Base-by-base conservation (phyloP, 2,329 filamentous ascomycete species). In the Monosporascus ibericus region DNA sequence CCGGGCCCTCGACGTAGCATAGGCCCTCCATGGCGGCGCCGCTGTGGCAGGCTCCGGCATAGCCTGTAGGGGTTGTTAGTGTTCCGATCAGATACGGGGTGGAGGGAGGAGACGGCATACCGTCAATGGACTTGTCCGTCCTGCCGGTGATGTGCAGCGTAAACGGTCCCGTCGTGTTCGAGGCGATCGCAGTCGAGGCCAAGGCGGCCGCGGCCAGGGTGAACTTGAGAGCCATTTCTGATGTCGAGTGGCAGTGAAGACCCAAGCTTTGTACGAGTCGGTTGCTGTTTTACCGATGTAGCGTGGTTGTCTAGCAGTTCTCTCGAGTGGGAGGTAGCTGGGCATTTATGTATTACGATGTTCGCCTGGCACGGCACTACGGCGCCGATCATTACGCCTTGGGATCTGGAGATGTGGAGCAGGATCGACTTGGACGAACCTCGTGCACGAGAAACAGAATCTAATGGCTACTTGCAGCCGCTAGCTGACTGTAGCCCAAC, bases 11-110 rank as follows among this genome's bases (percentile, higher is more conserved):
- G n/a, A 48, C n/a, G 48, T 60, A 64, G 50, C 60, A 63, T 14
- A 65, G 52, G 7, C 49, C 63, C 47, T 63, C 58, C 3, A 58
- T 59, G 34, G 52, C 60, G 15, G 59, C 59, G 34, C 60, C 59
- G 15, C 59, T 55, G 37, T 63, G 59, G 49, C 62, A 65, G 1
- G 60, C 56, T 6, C 49, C 50, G 9, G 52, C 56, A 36, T 60
- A 63, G n/a, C 61, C 62, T 64, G 22, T 27, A 18, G 30, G 25
- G 25, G 14, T 18, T 24, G 38, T 51, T 17, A 25, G n/a, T 42
- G 17, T 17, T 25, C n/a, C 42, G 36, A 30, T n/a, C 25, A 38
- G 17, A 25, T 25, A 25, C n/a, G 40, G 25, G 15, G 22, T 15
- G 17, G 42, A 6, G 11, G 15, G 34, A 50, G 30, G 38, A 37